Base-by-base conservation (phyloP, 2,329 filamentous ascomycete species). In the Chalaropsis ovoidea region DNA sequence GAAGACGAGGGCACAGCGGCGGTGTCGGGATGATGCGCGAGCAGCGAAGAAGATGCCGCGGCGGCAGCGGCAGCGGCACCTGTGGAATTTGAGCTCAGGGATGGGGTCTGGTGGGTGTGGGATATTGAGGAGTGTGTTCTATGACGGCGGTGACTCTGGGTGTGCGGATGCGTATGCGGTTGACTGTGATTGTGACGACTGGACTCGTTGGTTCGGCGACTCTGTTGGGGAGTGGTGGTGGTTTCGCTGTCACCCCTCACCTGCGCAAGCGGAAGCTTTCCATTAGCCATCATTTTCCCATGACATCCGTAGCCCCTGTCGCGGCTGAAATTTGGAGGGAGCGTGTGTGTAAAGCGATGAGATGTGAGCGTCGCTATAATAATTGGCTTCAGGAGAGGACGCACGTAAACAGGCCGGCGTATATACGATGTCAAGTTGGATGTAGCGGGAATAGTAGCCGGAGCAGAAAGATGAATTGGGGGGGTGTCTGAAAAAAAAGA, bases 211-310 rank as follows among this genome's bases (percentile, higher is more conserved):
- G 54, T 58, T 47, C n/a, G 54, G 13, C 6, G 5, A n/a, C 31
- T 39, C 54, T 58, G 15, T 35, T 13, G 31, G n/a, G 17, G 7
- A 39, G 27, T 39, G 54, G 15, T 35, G n/a, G 27, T 39, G 54
- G 15, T 35, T 58, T 58, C 27, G 17, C 24, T 58, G 17, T 58
- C 54, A 58, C 27, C 27, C 54, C 27, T 58, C 54, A 35, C 31
- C 54, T 58, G 54, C 31, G 54, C 27, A 58, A 58, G 54, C 54
- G 54, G 27, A 58, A 58, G 27, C 54, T 58, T 58, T 58, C 31
- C 54, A 58, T 58, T 39, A 58, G 31, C 31, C 15, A n/a, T n/a
- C 11, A 58, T 17, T n/a, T 58, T 58, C 17, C 54, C 54, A 58
- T 39, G 54, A 11, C 27, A 58, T 58, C 54, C 27, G 54, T 31